A percentile compares a stretch with the other conserved stretches of the same genome.
Conservation (phyloP, 805 yeast species). For the Teunomyces stri region DNA sequence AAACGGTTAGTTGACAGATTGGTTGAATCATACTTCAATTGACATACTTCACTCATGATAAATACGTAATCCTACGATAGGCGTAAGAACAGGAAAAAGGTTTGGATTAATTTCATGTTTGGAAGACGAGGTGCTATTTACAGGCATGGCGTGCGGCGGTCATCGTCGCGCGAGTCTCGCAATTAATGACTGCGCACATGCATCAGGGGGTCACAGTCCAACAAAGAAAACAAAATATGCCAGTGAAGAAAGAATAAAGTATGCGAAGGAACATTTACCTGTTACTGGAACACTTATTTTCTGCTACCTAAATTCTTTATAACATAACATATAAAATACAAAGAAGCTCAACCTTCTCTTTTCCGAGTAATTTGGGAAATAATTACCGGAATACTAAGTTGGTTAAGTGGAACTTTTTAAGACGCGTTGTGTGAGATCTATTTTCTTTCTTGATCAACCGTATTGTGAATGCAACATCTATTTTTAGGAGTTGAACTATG, state of each 20-base stretch:
- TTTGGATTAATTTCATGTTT: background rate
- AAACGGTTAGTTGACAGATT: background rate
- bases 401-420: too few relatives aligned
- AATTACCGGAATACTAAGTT: too few relatives aligned
- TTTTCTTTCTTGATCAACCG: too few relatives aligned
- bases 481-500: too few relatives aligned
- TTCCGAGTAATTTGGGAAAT: too few relatives aligned
- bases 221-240: background rate
- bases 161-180: background rate
- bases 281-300: background rate
- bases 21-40: background rate
- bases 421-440: too few relatives aligned
- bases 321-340: too few relatives aligned
- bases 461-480: too few relatives aligned
- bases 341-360: too few relatives aligned
- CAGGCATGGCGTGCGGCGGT: background rate
- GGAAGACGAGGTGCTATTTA: background rate
- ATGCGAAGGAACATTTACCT: background rate
- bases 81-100: background rate
- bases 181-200: background rate
- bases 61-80: background rate
- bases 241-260: background rate
- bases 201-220: background rate
- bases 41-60: slow-evolving; percentile 1
- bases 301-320: background rate